A percentile compares a stretch with the other conserved stretches of the same genome.
These are phyloP conservation scores for Dentipellis sp. DNA, from an alignment of 768 basidiomycete genomes.

Conservation along the genomic window DNA sequence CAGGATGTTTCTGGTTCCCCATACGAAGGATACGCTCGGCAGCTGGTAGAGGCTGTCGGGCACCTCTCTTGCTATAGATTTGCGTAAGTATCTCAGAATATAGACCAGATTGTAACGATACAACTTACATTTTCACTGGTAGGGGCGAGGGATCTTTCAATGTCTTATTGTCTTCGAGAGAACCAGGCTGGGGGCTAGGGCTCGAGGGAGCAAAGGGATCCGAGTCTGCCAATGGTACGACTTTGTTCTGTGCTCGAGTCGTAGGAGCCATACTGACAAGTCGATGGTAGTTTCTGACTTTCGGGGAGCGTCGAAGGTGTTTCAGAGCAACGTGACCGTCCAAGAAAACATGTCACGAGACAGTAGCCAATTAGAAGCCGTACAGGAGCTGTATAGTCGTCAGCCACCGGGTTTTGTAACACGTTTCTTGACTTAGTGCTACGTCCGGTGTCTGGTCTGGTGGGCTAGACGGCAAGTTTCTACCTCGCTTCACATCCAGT, in stretches of 20 bases:
- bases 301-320: no score
- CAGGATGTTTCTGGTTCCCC: neutral
- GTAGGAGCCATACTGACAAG: no score
- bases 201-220: no score
- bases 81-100: neutral
- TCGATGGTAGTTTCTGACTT: no score
- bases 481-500: no score
- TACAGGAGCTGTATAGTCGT: neutral
- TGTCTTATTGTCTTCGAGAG: neutral
- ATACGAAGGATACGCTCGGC: neutral
- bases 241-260: no score
- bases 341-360: neutral
- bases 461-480: no score
- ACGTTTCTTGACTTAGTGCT: constrained; percentile 66
- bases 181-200: neutral
- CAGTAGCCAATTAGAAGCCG: neutral
- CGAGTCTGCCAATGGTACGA: no score
- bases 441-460: constrained; percentile 77
- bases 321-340: no score
- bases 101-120: neutral
- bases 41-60: neutral
- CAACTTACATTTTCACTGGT: no score
- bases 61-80: constrained; percentile 6
- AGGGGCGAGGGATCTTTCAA: no score
- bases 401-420: neutral